Percentiles rank a stretch among this genome's conserved stretches.
These are phyloP conservation scores for Anisodus acutangulus DNA, from an alignment of 257 asterid genomes.

Conservation along the genomic window DNA sequence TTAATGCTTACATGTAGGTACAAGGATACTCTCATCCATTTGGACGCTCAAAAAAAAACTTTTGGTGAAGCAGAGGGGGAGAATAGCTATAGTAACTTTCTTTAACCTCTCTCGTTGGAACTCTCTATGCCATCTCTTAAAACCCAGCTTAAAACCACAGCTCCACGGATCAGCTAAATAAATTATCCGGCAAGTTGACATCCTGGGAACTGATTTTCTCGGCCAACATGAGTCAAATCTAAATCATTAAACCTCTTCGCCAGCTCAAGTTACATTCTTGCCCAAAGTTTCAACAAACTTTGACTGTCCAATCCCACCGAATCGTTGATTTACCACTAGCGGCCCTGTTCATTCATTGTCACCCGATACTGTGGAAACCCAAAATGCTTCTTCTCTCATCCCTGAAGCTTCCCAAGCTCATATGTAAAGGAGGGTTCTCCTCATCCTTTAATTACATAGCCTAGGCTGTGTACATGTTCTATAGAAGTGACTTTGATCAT, in stretches of 20 bases:
- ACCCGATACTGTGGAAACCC: background rate
- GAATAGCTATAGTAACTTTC: background rate
- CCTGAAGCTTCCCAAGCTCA: background rate
- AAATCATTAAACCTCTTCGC: background rate
- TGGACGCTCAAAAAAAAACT: background rate
- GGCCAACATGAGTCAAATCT: background rate
- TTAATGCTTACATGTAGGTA: background rate
- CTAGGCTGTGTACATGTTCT: background rate
- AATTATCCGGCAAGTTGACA: too few relatives aligned
- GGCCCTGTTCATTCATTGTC: background rate
- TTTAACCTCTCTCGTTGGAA: background rate
- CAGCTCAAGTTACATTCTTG: background rate
- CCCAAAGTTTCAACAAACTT: background rate
- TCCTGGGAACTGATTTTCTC: background rate
- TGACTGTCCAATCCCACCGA: background rate
- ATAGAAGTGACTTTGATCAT: background rate
- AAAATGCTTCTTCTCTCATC: slow-evolving; percentile 14
- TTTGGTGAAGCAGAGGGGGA: slow-evolving; percentile 22
- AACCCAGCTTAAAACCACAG: background rate
- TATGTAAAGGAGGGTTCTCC: too few relatives aligned
- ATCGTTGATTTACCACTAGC: background rate
- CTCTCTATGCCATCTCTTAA: background rate
- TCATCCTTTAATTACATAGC: too few relatives aligned
- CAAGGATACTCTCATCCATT: background rate
- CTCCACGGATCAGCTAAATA: background rate